Conservation (phyloP, 1,284 basidiomycete genomes). For the Inonotus hispidus region DNA sequence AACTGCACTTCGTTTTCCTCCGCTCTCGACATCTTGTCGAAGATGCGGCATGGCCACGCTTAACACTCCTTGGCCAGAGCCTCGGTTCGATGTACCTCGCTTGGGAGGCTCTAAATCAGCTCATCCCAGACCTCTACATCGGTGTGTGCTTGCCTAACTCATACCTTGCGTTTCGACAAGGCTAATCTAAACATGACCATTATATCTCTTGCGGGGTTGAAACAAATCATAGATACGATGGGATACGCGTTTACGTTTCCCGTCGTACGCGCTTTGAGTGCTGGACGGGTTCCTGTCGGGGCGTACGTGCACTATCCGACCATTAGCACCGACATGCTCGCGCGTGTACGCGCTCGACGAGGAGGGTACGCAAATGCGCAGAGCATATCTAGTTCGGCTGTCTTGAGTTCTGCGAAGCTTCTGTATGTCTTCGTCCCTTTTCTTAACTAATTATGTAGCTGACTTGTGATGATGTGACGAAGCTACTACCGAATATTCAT, state of each 20-base stretch:
- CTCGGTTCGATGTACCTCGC: conserved; percentile 82
- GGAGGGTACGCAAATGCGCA: conserved; percentile 66
- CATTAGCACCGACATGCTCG: conserved; percentile 92
- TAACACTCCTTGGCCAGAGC: conserved; percentile 91
- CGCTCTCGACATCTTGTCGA: conserved; percentile 69
- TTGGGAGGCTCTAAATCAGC: conserved; percentile 70
- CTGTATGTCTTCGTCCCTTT: conserved; percentile 42
- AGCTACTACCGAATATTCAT: conserved; percentile 93
- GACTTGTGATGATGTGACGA: conserved; percentile 7
- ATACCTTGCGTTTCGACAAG: neutral
- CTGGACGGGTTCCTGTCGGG: conserved; percentile 63
- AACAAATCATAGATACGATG: conserved; percentile 76
- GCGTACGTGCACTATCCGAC: conserved; percentile 97
- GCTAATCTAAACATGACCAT: neutral
- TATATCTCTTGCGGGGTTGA: neutral
- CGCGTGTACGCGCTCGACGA: conserved; percentile 62
- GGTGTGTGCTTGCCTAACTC: conserved; percentile 42
- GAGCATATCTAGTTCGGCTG: conserved; percentile 51
- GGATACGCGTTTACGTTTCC: conserved; percentile 95
- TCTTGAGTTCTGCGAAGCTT: conserved; percentile 68
- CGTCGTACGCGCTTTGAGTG: conserved; percentile 54
- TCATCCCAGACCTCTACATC: conserved; percentile 88
- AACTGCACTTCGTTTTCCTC: conserved; percentile 78
- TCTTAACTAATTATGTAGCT: neutral
- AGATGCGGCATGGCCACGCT: conserved; percentile 78